Evolutionary conservation across 768 basidiomycete genomes (phyloP), one percentile per base, ranked within the genome.

Genomic region (Dioszegia aurantiaca): DNA sequence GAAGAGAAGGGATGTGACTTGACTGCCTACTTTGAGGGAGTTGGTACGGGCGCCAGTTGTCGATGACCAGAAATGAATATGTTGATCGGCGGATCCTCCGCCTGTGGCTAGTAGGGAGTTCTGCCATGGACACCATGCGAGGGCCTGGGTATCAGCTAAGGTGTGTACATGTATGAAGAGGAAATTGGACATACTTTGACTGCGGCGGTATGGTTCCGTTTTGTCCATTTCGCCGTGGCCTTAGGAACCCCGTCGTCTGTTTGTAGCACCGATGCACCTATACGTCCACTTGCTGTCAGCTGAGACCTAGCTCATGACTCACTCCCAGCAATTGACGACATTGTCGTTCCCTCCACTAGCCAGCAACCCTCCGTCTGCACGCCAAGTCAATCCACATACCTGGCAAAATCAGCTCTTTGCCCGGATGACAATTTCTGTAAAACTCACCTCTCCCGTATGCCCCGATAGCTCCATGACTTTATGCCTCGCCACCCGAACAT

Each of bases 111-210:
- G 84, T 14, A 97, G 82, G 2, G 88, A 86, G 0, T 87, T 84
- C 77, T 92, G 89, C 95, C 95, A 98, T 0, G 94, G 91, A 63
- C 91, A 94, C 91, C 95, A 99, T 1, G 91, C 90, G 56, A 99
- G 80, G 1, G 92, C 93, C 89, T 91, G 27, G n/a, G 6, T 16
- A 41, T 52, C 48, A 63, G 51, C 51, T 17, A 19, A 28, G n/a
- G 21, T 17, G 24, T 14, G 23, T 17, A 30, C 27, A 39, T 14
- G 23, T 17, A 30, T 26, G 11, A 17, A 30, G 46, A 12, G 24
- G 11, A 4, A 19, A 17, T n/a, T n/a, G 19, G 16, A 24, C 74
- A 28, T 31, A 79, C 80, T 76, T 81, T 81, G 62, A 82, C 80
- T 1, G 91, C 91, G 0, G 91, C 91, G 0, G 88, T 89, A 73